phyloP scores from a whole-genome alignment of 768 basidiomycete species.

The Podaxis sp. region DNA sequence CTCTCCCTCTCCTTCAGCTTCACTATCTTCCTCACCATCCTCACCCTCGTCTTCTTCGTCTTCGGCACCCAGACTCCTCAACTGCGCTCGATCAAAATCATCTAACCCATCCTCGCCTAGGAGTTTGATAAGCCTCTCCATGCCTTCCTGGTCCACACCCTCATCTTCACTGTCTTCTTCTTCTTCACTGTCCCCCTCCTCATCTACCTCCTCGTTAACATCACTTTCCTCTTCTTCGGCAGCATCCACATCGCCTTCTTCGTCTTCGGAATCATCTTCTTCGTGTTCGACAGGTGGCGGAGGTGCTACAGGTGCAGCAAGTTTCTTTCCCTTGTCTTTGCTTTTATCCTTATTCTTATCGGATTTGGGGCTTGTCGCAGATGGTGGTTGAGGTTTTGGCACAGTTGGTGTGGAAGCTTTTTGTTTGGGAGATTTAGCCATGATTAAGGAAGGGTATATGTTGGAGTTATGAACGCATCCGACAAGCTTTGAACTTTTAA shows the following conservation, averaged over 20 bases:
- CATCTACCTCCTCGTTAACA: constrained; percentile 20
- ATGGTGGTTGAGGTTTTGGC: background rate
- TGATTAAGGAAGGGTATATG: background rate
- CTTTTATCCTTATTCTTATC: background rate
- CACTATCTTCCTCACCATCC: constrained; percentile 24
- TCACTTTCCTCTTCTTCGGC: background rate
- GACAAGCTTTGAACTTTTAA: background rate
- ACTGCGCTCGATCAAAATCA: constrained; percentile 60
- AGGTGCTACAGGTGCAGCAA: background rate
- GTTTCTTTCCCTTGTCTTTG: background rate
- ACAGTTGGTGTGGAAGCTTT: background rate
- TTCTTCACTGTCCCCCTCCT: constrained; percentile 22
- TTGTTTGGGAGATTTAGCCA: constrained; percentile 5
- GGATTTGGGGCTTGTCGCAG: background rate
- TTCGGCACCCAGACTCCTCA: constrained; percentile 40
- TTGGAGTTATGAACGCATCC: background rate
- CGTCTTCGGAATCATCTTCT: constrained; percentile 18
- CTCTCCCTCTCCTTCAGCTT: constrained; percentile 3
- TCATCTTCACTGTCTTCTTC: constrained; percentile 34
- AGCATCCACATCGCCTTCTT: constrained; percentile 18
- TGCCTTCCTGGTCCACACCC: constrained; percentile 57
- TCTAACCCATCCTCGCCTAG: constrained; percentile 67
- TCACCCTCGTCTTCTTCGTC: constrained; percentile 28
- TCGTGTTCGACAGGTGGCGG: background rate
- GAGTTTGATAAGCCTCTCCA: constrained; percentile 53